phyloP scores from a whole-genome alignment of 106 monocot species.

The Vanilla planifolia region DNA sequence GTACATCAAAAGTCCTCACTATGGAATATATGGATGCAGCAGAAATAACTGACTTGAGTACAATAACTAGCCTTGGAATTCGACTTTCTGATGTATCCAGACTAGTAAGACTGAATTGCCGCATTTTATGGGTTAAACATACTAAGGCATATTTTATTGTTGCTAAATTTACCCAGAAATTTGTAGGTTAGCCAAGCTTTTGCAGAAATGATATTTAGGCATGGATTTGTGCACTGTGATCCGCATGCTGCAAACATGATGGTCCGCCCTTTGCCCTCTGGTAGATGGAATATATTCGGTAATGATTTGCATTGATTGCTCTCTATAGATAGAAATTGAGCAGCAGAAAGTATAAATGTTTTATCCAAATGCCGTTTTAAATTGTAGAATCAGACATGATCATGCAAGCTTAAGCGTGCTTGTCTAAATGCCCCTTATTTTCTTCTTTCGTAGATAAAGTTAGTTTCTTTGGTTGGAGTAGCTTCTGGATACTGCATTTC shows the following conservation, averaged over 20 bases:
- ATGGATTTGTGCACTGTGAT: constrained; percentile 98
- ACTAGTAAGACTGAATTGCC: constrained; percentile 36
- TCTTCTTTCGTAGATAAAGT: neutral
- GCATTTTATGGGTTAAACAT: neutral
- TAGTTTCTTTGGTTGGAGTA: no score
- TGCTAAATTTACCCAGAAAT: constrained; percentile 2
- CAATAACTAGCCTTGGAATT: constrained; percentile 52
- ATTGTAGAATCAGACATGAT: no score
- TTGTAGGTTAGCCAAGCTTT: constrained; percentile 70
- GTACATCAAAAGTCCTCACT: constrained; percentile 78
- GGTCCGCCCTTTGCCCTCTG: constrained; percentile 66
- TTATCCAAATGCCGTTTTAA: no score
- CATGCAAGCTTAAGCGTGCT: neutral
- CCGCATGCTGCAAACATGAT: constrained; percentile 99
- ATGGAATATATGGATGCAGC: constrained; percentile 95
- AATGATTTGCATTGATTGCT: constrained; percentile 6
- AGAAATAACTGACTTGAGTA: constrained; percentile 81
- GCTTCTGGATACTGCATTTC: no score
- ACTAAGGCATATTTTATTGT: neutral
- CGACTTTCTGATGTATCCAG: constrained; percentile 71
- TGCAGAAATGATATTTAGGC: constrained; percentile 96
- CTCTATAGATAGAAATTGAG: neutral
- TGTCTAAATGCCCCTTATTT: neutral
- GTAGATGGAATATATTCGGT: constrained; percentile 53
- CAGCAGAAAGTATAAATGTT: neutral